These are phyloP conservation scores for Diplodia corticola DNA, from an alignment of 2,329 filamentous ascomycete species.

Conservation along the genomic window DNA sequence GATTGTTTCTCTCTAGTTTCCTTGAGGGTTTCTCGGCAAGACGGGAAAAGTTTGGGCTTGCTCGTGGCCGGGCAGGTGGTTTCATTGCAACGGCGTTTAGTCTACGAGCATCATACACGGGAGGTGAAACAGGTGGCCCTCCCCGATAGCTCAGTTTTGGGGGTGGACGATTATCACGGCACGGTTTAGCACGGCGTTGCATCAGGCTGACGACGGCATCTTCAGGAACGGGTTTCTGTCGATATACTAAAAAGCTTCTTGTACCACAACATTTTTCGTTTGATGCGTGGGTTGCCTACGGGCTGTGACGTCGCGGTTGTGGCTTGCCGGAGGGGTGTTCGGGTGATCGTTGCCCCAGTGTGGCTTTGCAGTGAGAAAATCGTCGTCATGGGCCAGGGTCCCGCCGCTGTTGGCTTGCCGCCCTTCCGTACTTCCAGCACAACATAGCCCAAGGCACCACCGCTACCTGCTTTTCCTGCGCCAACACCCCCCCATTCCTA, in stretches of 20 bases:
- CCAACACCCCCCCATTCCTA: constrained; percentile 1
- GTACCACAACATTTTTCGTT: neutral
- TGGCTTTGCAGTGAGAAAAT: constrained; percentile 19
- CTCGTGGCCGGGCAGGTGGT: constrained; percentile 13
- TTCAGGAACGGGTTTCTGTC: constrained; percentile 21
- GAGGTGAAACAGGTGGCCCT: constrained; percentile 27
- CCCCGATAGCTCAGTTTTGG: constrained; percentile 19
- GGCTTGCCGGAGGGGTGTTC: constrained; percentile 9
- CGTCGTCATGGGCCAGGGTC: constrained; percentile 21
- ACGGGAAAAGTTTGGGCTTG: constrained; percentile 16
- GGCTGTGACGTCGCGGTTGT: constrained; percentile 11
- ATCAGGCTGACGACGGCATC: constrained; percentile 22
- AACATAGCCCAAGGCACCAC: constrained; percentile 4
- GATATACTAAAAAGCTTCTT: constrained; percentile 18
- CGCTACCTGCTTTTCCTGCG: neutral
- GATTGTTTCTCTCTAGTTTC: constrained; percentile 14
- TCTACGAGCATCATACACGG: constrained; percentile 16
- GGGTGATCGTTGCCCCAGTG: constrained; percentile 19
- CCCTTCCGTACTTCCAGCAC: constrained; percentile 6
- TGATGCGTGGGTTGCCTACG: neutral
- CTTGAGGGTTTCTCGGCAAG: neutral
- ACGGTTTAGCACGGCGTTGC: constrained; percentile 23
- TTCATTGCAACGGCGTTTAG: constrained; percentile 21
- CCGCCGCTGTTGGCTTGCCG: constrained; percentile 15
- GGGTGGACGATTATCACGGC: constrained; percentile 22